Conservation (phyloP, 2,329 filamentous ascomycete genomes). For the Colletotrichum melonis region DNA sequence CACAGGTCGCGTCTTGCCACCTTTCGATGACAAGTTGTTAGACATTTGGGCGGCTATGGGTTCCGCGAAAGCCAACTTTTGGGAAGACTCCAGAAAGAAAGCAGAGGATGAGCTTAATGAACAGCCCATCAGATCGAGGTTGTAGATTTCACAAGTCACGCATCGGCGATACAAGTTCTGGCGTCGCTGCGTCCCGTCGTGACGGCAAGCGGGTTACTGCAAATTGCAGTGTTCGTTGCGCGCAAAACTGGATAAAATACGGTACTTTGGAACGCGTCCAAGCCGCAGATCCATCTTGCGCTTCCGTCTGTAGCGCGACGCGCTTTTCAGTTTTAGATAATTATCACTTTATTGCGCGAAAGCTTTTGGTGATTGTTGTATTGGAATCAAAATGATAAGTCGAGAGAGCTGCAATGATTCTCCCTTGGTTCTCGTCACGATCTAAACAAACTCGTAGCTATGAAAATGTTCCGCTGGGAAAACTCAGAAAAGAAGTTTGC, state of each 20-base stretch:
- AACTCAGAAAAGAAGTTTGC: background rate
- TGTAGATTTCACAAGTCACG: background rate
- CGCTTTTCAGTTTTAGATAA: background rate
- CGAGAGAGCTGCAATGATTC: background rate
- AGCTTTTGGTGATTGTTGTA: background rate
- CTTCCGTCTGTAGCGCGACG: background rate
- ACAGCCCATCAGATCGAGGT: background rate
- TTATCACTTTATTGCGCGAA: background rate
- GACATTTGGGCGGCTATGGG: constrained; percentile 46
- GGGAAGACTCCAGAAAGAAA: constrained; percentile 42
- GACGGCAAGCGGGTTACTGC: too few relatives aligned
- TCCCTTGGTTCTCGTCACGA: background rate
- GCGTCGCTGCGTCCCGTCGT: background rate
- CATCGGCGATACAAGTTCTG: background rate
- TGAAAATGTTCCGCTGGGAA: background rate
- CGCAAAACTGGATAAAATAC: background rate
- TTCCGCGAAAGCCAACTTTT: constrained; percentile 42
- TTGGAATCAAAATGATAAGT: background rate
- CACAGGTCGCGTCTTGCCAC: constrained; percentile 52
- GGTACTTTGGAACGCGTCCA: background rate
- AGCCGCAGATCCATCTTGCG: background rate
- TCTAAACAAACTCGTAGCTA: background rate
- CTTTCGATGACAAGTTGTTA: constrained; percentile 53
- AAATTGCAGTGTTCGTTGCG: too few relatives aligned
- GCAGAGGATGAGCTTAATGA: constrained; percentile 40